Percentiles rank a stretch among this genome's conserved stretches.
Evolutionary conservation across 768 basidiomycete genomes (phyloP).

Genomic region (Lyophyllum semitale): DNA sequence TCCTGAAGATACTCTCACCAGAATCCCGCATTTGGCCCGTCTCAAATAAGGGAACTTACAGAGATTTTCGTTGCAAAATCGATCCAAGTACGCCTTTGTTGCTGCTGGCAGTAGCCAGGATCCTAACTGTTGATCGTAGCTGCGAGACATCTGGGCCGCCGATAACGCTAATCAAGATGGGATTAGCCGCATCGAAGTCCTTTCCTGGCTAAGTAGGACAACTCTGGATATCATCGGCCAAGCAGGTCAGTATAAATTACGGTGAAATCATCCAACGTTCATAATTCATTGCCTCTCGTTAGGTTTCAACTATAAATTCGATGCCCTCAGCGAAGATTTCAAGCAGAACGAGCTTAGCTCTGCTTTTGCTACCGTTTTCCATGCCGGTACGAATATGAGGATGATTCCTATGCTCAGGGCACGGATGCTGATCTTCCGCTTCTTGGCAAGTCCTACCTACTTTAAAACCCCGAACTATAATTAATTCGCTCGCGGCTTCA

Average conservation of each 20-base stretch:
- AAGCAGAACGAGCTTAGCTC: conserved; percentile 45
- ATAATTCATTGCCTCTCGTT: conserved; percentile 20
- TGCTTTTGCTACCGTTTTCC: conserved; percentile 49
- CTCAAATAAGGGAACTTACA: no score
- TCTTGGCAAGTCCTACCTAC: conserved; percentile 37
- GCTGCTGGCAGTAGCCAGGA: neutral
- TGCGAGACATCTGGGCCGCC: no score
- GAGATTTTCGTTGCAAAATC: no score
- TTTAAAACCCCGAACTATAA: neutral
- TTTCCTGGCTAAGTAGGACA: conserved; percentile 64
- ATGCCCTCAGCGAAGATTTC: conserved; percentile 20
- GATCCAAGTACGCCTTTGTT: conserved; percentile 37
- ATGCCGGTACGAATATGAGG: conserved; percentile 34
- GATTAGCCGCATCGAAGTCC: conserved; percentile 49
- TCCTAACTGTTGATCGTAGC: conserved; percentile 23
- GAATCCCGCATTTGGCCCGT: conserved; percentile 76
- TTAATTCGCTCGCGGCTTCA: neutral
- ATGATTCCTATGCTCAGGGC: conserved; percentile 25
- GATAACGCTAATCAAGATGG: conserved; percentile 26
- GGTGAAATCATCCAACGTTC: conserved; percentile 25
- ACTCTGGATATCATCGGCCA: conserved; percentile 80
- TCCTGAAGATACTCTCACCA: conserved; percentile 11
- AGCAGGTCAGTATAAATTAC: conserved; percentile 50
- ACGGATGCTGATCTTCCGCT: conserved; percentile 33
- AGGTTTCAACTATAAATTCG: conserved; percentile 31